These are phyloP conservation scores for Xylariaceae sp. DNA, from an alignment of 2,329 filamentous ascomycete genomes.

Conservation along the genomic window DNA sequence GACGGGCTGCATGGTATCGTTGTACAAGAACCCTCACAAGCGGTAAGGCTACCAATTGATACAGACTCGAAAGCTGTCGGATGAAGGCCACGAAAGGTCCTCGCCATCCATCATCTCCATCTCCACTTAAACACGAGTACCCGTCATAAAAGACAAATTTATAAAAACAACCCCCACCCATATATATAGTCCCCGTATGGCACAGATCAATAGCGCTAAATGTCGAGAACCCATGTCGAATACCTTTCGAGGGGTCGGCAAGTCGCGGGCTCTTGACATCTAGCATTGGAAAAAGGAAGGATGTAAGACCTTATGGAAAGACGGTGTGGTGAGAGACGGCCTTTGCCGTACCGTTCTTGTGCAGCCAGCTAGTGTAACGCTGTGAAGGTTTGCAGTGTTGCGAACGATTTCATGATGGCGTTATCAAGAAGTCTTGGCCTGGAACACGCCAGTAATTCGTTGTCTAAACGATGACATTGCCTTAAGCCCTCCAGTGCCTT, in stretches of 20 bases:
- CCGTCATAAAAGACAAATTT: no score
- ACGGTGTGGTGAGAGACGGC: neutral
- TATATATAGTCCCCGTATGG: no score
- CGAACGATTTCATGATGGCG: slow-evolving; percentile 11
- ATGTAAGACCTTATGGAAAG: slow-evolving; percentile 20
- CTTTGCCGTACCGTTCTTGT: slow-evolving; percentile 8
- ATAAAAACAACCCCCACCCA: no score
- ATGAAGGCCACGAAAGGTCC: neutral
- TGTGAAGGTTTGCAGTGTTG: no score
- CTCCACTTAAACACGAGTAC: no score
- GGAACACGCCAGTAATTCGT: neutral
- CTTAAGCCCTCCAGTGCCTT: neutral
- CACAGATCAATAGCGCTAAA: no score
- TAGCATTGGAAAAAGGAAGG: slow-evolving; percentile 7
- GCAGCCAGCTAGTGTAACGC: no score
- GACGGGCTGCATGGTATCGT: neutral
- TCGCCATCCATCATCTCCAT: neutral
- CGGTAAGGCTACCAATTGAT: neutral
- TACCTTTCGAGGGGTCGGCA: neutral
- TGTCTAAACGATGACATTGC: neutral
- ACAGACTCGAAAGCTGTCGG: neutral
- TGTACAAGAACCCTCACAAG: no score
- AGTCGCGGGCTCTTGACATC: neutral
- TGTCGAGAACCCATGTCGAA: neutral
- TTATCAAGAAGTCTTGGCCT: slow-evolving; percentile 21